These are phyloP conservation scores for Ascodesmis nigricans DNA, from an alignment of 495 filamentous ascomycete genomes.

Conservation along the genomic window DNA sequence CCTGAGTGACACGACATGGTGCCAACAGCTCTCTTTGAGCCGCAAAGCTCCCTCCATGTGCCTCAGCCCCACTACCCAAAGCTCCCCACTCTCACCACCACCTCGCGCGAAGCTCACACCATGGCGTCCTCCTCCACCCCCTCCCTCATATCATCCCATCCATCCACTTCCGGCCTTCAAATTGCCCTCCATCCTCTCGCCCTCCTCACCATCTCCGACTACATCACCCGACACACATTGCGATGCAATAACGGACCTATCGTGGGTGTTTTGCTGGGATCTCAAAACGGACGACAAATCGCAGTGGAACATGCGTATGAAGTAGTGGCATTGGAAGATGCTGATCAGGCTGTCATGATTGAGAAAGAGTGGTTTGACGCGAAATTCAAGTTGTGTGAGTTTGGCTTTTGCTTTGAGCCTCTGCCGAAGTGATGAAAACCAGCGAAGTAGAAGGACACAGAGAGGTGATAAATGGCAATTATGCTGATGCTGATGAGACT, in stretches of 20 bases:
- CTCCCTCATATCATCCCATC: slow-evolving; percentile 15
- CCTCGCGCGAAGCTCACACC: no score
- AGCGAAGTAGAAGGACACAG: no score
- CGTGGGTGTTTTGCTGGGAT: slow-evolving; percentile 67
- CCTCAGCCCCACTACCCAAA: no score
- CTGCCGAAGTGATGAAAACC: neutral
- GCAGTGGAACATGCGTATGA: slow-evolving; percentile 87
- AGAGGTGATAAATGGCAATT: no score
- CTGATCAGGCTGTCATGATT: slow-evolving; percentile 27
- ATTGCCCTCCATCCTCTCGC: slow-evolving; percentile 83
- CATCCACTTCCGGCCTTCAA: slow-evolving; percentile 56
- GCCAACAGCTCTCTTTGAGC: no score
- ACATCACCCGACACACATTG: slow-evolving; percentile 73
- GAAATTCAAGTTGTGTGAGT: slow-evolving; percentile 64
- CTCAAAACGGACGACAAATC: slow-evolving; percentile 73
- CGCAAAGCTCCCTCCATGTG: no score
- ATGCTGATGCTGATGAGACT: neutral
- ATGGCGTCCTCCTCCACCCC: no score
- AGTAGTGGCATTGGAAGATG: slow-evolving; percentile 29
- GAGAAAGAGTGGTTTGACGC: slow-evolving; percentile 54
- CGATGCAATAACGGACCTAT: slow-evolving; percentile 52
- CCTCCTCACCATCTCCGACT: slow-evolving; percentile 88
- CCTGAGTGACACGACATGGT: no score
- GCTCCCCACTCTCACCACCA: no score
- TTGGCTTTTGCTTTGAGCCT: no score